These are phyloP conservation scores for Vinca minor DNA, from an alignment of 257 asterid species.

Conservation along the genomic window DNA sequence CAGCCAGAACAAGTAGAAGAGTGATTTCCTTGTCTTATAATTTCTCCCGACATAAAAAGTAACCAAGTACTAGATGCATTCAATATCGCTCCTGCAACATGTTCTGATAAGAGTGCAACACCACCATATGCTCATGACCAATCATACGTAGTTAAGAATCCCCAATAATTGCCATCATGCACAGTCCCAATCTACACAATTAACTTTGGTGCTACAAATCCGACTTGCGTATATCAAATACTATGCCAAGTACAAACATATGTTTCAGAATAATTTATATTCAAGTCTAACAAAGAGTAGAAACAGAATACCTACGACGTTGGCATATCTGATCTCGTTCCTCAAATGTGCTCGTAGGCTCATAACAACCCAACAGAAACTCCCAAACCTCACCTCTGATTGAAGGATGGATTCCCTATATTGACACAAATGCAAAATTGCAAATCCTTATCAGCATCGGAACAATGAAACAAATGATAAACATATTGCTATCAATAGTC, in stretches of 20 bases:
- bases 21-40: too few species aligned
- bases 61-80: too few species aligned
- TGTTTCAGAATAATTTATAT: neutral
- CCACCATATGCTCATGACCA: too few species aligned
- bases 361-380: conserved; percentile 84
- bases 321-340: conserved; percentile 71
- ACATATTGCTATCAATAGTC: neutral
- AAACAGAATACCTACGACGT: conserved; percentile 51
- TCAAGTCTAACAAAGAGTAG: conserved; percentile 5
- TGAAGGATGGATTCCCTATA: conserved; percentile 92
- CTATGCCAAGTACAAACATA: neutral
- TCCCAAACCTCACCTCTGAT: conserved; percentile 99
- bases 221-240: neutral
- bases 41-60: too few species aligned
- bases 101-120: too few species aligned
- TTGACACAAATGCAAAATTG: conserved; percentile 4
- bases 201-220: neutral
- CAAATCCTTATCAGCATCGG: neutral
- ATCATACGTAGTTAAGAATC: too few species aligned
- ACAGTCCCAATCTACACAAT: too few species aligned
- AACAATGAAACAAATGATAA: neutral
- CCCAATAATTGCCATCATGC: too few species aligned
- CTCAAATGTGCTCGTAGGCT: conserved; percentile 73
- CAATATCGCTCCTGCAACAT: too few species aligned
- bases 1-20: too few species aligned